Conservation (phyloP, 73 alveolate genomes). For the Uronychia setigera region DNA sequence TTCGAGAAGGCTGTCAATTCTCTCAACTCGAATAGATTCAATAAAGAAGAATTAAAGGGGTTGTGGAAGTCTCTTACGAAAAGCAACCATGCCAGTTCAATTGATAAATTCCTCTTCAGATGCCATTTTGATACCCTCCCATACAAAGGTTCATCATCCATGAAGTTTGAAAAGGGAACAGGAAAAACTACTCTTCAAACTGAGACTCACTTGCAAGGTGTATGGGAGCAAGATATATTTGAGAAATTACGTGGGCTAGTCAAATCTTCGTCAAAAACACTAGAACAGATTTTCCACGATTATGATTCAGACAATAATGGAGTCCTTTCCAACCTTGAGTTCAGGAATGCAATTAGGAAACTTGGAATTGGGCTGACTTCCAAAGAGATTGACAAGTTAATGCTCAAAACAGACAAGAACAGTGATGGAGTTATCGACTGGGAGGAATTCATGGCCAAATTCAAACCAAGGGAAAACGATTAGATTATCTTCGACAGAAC, state of each 20-base stretch:
- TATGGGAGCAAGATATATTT: constrained; percentile 52
- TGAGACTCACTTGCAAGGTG: constrained; percentile 1
- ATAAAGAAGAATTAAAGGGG: constrained; percentile 47
- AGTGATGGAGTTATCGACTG: constrained; percentile 77
- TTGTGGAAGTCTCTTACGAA: constrained; percentile 64
- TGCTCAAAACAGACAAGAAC: constrained; percentile 70
- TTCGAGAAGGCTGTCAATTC: constrained; percentile 65
- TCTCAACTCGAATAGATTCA: constrained; percentile 67
- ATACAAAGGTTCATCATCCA: constrained; percentile 48
- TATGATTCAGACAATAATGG: constrained; percentile 82
- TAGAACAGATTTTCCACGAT: constrained; percentile 62
- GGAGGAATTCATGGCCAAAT: constrained; percentile 74
- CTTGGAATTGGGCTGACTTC: constrained; percentile 77
- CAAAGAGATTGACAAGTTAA: constrained; percentile 78
- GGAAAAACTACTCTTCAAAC: constrained; percentile 50
- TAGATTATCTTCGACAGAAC: constrained; percentile 65
- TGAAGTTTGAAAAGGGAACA: constrained; percentile 38
- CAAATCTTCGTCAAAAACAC: constrained; percentile 48
- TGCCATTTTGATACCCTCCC: constrained; percentile 22
- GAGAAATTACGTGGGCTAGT: constrained; percentile 66
- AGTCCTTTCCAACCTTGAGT: constrained; percentile 67
- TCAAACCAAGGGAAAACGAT: constrained; percentile 75
- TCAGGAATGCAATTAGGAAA: constrained; percentile 85
- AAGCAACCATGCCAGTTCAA: constrained; percentile 15
- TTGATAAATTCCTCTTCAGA: constrained; percentile 40